A percentile compares a stretch with the other conserved stretches of the same genome.
phyloP scores from a whole-genome alignment of 192 early-diverging fungal species.

The Rhizophagus prolifer region DNA sequence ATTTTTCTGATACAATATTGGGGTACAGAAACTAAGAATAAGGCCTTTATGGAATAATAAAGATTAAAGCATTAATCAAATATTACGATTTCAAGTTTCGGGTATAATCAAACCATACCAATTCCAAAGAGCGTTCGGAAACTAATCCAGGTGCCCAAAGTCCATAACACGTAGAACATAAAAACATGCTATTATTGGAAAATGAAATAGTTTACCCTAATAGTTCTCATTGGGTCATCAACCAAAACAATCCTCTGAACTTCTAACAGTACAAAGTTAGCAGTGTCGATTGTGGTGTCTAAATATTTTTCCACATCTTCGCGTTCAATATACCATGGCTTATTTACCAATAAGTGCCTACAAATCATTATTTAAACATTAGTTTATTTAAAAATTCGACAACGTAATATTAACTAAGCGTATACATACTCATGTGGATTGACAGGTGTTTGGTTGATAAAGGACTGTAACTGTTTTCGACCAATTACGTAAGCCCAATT shows the following conservation, averaged over 20 bases:
- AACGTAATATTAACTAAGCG: too few relatives aligned
- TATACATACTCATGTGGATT: conserved; percentile 9
- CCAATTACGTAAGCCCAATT: neutral
- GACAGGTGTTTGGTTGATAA: neutral
- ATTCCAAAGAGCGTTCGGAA: neutral
- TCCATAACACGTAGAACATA: neutral
- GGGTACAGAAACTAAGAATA: neutral
- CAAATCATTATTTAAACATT: neutral
- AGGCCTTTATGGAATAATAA: neutral
- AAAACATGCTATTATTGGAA: neutral
- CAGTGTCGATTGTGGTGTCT: neutral
- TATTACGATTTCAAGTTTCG: neutral
- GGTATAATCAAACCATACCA: neutral
- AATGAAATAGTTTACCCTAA: neutral
- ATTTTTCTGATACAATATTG: neutral
- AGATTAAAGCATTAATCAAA: neutral
- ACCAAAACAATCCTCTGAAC: neutral
- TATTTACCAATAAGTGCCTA: neutral
- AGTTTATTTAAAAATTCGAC: neutral
- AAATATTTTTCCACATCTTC: neutral
- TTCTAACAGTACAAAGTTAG: neutral
- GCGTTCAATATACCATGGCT: neutral
- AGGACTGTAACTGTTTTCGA: neutral
- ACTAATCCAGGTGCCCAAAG: neutral
- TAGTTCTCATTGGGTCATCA: conserved; percentile 1